Conservation (phyloP, 2,329 filamentous ascomycete genomes). For the Apiospora malaysiana region DNA sequence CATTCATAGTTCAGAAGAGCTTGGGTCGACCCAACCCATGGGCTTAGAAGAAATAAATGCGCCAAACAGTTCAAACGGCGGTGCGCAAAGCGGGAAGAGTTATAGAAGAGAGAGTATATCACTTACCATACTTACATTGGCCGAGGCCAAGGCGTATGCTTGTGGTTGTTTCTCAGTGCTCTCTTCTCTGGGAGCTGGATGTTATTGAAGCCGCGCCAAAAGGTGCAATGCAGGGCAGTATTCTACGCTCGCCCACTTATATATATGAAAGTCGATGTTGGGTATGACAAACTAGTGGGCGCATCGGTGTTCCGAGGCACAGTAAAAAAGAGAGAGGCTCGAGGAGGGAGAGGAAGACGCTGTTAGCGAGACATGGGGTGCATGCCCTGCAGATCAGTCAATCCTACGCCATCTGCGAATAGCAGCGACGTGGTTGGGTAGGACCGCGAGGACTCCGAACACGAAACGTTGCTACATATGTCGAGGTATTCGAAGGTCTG, state of each 20-base stretch:
- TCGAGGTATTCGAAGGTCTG: background rate
- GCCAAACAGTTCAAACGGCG: background rate
- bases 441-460: constrained; percentile 11
- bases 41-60: background rate
- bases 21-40: background rate
- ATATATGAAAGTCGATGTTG: constrained; percentile 7
- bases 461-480: constrained; percentile 11
- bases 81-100: constrained; percentile 15
- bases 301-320: constrained; percentile 2
- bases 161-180: constrained; percentile 3
- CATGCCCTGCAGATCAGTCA: background rate
- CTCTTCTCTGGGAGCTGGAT: background rate
- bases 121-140: constrained; percentile 24
- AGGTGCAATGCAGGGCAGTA: background rate
- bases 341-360: background rate
- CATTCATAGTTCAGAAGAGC: background rate
- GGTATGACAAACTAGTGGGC: background rate
- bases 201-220: background rate
- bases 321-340: background rate
- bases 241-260: constrained; percentile 8
- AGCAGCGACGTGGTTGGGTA: constrained; percentile 3
- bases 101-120: constrained; percentile 28
- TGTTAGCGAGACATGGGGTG: constrained; percentile 17
- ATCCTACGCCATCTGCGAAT: constrained; percentile 17
- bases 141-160: constrained; percentile 12